Evolutionary conservation across 1,139 yeast species (phyloP), one percentile per base, ranked within the genome.

Genomic region (Wickerhamomyces sp.): DNA sequence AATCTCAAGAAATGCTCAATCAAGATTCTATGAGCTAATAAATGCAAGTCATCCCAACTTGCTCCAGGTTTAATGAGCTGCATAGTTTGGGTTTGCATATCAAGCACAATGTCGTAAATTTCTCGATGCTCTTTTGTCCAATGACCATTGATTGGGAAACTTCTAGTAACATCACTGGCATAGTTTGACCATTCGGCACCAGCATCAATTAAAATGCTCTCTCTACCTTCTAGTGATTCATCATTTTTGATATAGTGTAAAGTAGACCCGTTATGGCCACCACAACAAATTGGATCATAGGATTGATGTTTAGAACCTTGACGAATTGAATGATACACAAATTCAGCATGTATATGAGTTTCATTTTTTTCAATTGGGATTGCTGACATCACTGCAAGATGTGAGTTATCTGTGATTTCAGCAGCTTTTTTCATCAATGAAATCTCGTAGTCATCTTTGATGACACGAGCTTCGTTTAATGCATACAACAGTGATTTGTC

Each of bases 101-200:
- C 81, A 46, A 72, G 67, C 5, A 92, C 98, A n/a, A 84, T 67
- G 32, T 77, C 78, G 60, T 92, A 92, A 38, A 92, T 81, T 41
- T 76, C 85, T 52, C 86, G 74, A 51, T 90, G 94, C 58, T 92
- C 97, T 48, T 74, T 74, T 12, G 92, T 76, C 90, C 96, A 92
- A 45, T 81, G 81, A 8, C 98, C 98, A 48, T 71, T 74, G 44
- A 89, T 78, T 18, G 98, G 98, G 76, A 89, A 92, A 58, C 95
- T 85, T 60, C 98, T 76, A 16, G 98, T 92, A 37, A 92, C 96
- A 59, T 92, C 98, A 36, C 90, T 74, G 5, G 96, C 92, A 61
- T 92, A 92, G 57, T 88, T 78, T 47, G 78, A 76, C 96, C 97
- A 90, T 66, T 90, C 97, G 7, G 96, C 96, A 38, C 98, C 98